Evolutionary conservation across 1,284 basidiomycete genomes (phyloP).

Genomic region (Cerioporus squamosus): DNA sequence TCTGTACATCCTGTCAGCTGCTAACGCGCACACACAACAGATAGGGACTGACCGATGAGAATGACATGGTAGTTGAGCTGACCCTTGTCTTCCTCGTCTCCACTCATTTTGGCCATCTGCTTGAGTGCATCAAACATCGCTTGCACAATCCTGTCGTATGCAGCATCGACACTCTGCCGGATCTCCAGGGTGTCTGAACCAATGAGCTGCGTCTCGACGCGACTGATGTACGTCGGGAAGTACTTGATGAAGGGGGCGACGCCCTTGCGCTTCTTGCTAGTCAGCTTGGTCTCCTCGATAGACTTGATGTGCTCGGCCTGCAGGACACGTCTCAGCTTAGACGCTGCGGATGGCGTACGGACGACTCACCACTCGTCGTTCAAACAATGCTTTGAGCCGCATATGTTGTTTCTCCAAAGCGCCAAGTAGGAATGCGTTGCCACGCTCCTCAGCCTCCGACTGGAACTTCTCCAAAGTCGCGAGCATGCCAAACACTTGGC

Average conservation of each 20-base stretch:
- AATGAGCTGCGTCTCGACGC: slow-evolving; percentile 87
- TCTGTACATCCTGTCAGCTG: slow-evolving; percentile 52
- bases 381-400: slow-evolving; percentile 73
- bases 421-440: slow-evolving; percentile 75
- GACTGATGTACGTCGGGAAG: slow-evolving; percentile 88
- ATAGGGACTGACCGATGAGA: slow-evolving; percentile 78
- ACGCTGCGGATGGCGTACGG: not conserved
- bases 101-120: slow-evolving; percentile 93
- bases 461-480: slow-evolving; percentile 82
- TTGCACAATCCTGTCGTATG: slow-evolving; percentile 88
- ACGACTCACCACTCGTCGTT: slow-evolving; percentile 76
- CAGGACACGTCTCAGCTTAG: not conserved
- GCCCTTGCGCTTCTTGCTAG: slow-evolving; percentile 90
- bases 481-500: slow-evolving; percentile 87
- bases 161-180: slow-evolving; percentile 76
- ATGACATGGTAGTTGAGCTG: slow-evolving; percentile 97
- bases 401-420: slow-evolving; percentile 84
- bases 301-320: slow-evolving; percentile 87
- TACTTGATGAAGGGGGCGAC: slow-evolving; percentile 93
- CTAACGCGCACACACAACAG: not conserved
- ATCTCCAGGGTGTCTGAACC: slow-evolving; percentile 80
- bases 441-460: slow-evolving; percentile 78
- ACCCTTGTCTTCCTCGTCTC: slow-evolving; percentile 92
- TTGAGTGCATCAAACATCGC: slow-evolving; percentile 92
- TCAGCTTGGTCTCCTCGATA: slow-evolving; percentile 91